phyloP scores from a whole-genome alignment of 257 asterid genomes.

The Salvia rosmarinus region DNA sequence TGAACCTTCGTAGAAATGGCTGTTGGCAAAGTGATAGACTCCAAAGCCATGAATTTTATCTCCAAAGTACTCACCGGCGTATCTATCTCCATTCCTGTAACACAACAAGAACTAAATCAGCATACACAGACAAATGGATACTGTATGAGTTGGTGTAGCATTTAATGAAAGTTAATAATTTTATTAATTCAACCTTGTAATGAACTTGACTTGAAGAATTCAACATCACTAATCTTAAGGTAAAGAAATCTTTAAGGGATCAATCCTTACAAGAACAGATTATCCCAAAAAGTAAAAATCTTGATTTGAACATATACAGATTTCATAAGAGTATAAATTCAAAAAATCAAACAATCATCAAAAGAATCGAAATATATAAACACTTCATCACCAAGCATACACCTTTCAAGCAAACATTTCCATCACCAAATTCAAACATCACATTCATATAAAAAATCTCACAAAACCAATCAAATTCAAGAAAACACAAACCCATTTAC shows the following conservation, averaged over 20 bases:
- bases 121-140: background rate
- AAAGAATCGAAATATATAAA: constrained; percentile 4
- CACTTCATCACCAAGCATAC: constrained; percentile 8
- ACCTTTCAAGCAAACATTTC: constrained; percentile 16
- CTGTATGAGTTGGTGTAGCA: constrained; percentile 27
- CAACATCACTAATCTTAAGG: constrained; percentile 31
- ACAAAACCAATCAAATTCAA: background rate
- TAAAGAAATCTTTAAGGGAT: background rate
- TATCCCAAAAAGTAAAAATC: background rate
- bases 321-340: background rate
- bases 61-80: constrained; percentile 77
- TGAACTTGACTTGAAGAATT: constrained; percentile 24
- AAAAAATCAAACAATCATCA: background rate
- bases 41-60: constrained; percentile 87
- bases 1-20: constrained; percentile 80
- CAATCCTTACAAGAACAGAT: background rate
- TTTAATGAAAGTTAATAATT: constrained; percentile 25
- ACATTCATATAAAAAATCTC: background rate
- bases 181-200: constrained; percentile 7
- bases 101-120: constrained; percentile 26
- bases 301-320: background rate
- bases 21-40: constrained; percentile 67
- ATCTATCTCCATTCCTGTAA: constrained; percentile 73
- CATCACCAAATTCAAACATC: constrained; percentile 18
- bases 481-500: constrained; percentile 32